Base-by-base conservation (phyloP, 1,284 basidiomycete species). In the Heterobasidion parviporum region DNA sequence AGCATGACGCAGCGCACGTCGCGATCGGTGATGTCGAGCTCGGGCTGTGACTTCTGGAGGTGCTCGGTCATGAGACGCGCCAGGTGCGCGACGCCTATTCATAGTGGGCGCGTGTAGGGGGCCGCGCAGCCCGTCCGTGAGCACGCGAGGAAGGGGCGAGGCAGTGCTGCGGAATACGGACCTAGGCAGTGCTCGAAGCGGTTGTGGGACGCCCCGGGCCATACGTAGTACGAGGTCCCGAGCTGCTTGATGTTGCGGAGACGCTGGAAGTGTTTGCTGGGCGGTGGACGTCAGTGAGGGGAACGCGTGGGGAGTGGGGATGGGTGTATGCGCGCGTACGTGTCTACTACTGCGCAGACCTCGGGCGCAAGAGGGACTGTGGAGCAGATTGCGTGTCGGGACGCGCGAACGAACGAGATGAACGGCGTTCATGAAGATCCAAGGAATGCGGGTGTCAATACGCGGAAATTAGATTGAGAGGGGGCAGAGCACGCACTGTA, bases 131-230 rank as follows among this genome's bases (percentile, higher is more conserved):
- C 43, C 44, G 33, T 12, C 43, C 45, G 33, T 47, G 26, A 20
- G 20, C 10, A 41, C n/a, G 38, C 2, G 36, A 3, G 56, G 33
- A 26, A 57, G 26, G 44, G 34, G 33, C 38, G 52, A 36, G 52
- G 8, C 12, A 15, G 52, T 15, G 41, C 12, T 10, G 10, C 2
- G 44, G 35, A 20, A 2, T 4, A 58, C 77, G 50, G 56, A 87
- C 88, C 89, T 16, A 92, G 71, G 59, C 79, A 84, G 64, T 92
- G 89, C 63, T 92, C 89, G 59, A 92, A 91, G 0, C 89, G 78
- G 60, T 83, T 90, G 64, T 92, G 89, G 0, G 83, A 78, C 0
- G 85, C 89, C 3, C 85, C 78, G 0, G 84, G 82, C 79, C 86
- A 92, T 32, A 91, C 85, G 60, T 81, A 82, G 62, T 82, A 85